Base-by-base conservation (phyloP, 345 rosid species). In the Trapa incisa region DNA sequence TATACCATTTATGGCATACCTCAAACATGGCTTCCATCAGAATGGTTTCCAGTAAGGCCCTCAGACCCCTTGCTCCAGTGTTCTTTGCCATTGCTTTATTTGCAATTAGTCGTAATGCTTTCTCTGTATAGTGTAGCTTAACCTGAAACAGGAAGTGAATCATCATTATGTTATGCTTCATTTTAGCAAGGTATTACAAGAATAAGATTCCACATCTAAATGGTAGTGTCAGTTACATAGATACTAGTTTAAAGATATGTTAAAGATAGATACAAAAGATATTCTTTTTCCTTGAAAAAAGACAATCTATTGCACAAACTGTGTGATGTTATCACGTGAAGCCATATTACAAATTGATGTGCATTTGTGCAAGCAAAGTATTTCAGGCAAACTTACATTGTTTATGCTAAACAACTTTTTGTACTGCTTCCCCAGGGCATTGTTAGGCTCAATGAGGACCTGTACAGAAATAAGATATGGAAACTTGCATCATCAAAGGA, bases 11-110 rank as follows among this genome's bases (percentile, higher is more conserved):
- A 70, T 42, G 65, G 9, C 32, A 69, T 86, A 88, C 98, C 98
- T 93, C 97, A 77, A 83, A 93, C 98, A 93, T 93, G 68, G 98
- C 80, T 82, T 93, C 98, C 33, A 87, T 90, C 43, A 93, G 83
- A 78, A 84, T 85, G 85, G 79, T 86, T 84, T 93, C 98, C 57
- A 93, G 81, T 72, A 93, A 70, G 79, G 97, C 86, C 80, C 96
- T 80, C 63, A 90, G 82, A 38, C 98, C 97, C 82, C 98, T 84
- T 4, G 98, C 98, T 70, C 98, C 97, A 0, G 97, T 93, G 54
- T 90, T 90, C 80, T 90, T 93, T 62, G 80, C 89, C 91, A 85
- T 88, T 6, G 98, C 96, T 72, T 80, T 89, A 78, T 80, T 80
- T 33, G 97, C 88, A 74, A 88, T 88, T 32, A 86, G 64, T 82